phyloP scores from a whole-genome alignment of 106 monocot species.

The Acorus gramineus region DNA sequence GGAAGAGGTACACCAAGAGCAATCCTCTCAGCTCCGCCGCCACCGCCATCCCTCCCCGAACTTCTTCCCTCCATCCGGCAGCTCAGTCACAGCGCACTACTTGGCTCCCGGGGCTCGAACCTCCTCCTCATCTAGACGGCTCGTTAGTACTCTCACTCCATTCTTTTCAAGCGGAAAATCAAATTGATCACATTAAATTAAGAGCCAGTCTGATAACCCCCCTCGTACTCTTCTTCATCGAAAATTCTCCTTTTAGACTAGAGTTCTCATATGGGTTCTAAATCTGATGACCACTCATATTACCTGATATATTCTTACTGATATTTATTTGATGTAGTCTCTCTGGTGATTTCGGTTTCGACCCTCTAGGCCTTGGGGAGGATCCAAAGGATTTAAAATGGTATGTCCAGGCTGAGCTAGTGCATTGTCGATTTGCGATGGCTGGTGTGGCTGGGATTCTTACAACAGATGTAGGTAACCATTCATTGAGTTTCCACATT shows the following conservation, averaged over 20 bases:
- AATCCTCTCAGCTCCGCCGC: neutral
- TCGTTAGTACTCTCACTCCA: slow-evolving; percentile 22
- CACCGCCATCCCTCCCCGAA: neutral
- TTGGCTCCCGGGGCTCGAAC: slow-evolving; percentile 81
- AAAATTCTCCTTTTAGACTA: neutral
- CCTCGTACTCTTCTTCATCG: neutral
- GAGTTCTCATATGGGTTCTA: neutral
- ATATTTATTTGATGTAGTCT: slow-evolving; percentile 16
- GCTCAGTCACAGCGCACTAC: slow-evolving; percentile 39
- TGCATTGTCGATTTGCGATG: slow-evolving; percentile 82
- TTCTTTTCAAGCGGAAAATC: neutral
- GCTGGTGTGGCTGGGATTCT: slow-evolving; percentile 75
- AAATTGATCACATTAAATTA: no score
- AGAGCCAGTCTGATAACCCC: no score
- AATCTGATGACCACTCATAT: neutral
- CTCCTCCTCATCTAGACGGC: slow-evolving; percentile 72
- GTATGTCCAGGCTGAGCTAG: slow-evolving; percentile 92
- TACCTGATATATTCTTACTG: neutral
- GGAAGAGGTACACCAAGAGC: no score
- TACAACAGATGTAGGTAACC: slow-evolving; percentile 51
- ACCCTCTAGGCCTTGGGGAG: slow-evolving; percentile 75
- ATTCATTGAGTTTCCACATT: no score
- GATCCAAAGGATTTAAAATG: slow-evolving; percentile 53
- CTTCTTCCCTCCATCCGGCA: neutral
- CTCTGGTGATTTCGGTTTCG: slow-evolving; percentile 54